A percentile compares a stretch with the other conserved stretches of the same genome.
Conservation (phyloP, 768 basidiomycete species). For the Tephrocybe sp. region DNA sequence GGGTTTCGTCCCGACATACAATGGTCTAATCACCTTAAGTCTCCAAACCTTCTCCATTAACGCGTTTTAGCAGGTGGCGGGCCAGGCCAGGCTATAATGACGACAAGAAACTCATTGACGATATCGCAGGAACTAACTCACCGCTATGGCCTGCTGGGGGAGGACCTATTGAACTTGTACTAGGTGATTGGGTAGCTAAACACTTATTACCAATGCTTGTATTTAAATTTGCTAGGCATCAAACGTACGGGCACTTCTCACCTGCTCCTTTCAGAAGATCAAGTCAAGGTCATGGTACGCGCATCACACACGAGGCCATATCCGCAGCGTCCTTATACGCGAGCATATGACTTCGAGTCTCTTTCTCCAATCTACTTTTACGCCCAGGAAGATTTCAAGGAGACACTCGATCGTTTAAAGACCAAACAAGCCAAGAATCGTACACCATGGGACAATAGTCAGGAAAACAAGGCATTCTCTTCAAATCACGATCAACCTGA, state of each 20-base stretch:
- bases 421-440: slow-evolving; percentile 36
- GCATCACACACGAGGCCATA: slow-evolving; percentile 8
- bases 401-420: slow-evolving; percentile 38
- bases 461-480: slow-evolving; percentile 39
- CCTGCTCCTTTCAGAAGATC: slow-evolving; percentile 37
- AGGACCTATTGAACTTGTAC: slow-evolving; percentile 36
- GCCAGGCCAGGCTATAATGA: slow-evolving; percentile 25
- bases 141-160: slow-evolving; percentile 26
- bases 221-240: slow-evolving; percentile 33
- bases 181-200: slow-evolving; percentile 31
- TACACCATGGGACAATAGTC: slow-evolving; percentile 36
- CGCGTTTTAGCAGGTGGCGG: not conserved
- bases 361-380: slow-evolving; percentile 49
- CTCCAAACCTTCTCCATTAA: not conserved
- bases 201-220: not conserved
- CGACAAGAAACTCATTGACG: slow-evolving; percentile 32
- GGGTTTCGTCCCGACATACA: slow-evolving; percentile 24
- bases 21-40: slow-evolving; percentile 21
- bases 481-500: slow-evolving; percentile 20
- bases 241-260: slow-evolving; percentile 43
- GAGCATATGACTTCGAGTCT: slow-evolving; percentile 35
- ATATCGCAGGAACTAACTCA: slow-evolving; percentile 26
- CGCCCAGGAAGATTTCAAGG: slow-evolving; percentile 27
- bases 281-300: slow-evolving; percentile 24
- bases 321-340: slow-evolving; percentile 10